Percentiles rank a stretch among this genome's conserved stretches.
Conservation (phyloP, 441 rosid species). For the Syzygium syzygioides region DNA sequence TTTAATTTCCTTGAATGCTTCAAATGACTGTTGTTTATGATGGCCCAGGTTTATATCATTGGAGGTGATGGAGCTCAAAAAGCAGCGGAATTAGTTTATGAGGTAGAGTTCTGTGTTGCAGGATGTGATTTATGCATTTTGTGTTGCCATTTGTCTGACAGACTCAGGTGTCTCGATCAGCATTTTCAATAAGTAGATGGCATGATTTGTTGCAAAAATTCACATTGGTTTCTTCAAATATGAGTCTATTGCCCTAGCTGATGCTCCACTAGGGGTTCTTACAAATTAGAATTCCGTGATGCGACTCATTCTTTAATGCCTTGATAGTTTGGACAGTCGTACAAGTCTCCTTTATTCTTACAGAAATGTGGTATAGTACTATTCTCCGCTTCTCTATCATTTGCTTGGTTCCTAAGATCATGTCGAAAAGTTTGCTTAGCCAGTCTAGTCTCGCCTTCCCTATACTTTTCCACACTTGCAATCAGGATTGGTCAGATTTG, state of each 20-base stretch:
- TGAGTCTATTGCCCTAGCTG: not conserved
- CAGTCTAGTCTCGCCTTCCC: not conserved
- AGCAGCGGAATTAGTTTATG: conserved; percentile 10
- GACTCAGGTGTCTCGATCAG: not conserved
- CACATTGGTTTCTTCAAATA: not conserved
- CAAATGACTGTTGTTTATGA: not conserved
- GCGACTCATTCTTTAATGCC: not conserved
- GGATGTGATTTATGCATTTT: not conserved
- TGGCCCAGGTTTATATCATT: conserved; percentile 11
- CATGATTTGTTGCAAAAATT: not conserved
- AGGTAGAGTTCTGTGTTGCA: not conserved
- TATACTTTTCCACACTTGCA: not conserved
- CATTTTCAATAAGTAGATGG: not conserved
- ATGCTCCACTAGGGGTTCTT: not conserved
- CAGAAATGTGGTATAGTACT: not conserved
- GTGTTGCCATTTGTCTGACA: not conserved
- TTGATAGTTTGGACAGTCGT: not conserved
- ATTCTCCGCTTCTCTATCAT: not conserved
- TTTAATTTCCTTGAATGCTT: not conserved
- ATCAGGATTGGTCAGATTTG: not conserved
- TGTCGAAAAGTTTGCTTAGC: not conserved
- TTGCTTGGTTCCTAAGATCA: not conserved
- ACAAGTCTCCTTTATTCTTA: not conserved
- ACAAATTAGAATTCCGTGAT: not conserved
- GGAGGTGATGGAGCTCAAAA: conserved; percentile 20